Base-by-base conservation (phyloP, 75 land plant genomes). In the Pinus tabuliformis region DNA sequence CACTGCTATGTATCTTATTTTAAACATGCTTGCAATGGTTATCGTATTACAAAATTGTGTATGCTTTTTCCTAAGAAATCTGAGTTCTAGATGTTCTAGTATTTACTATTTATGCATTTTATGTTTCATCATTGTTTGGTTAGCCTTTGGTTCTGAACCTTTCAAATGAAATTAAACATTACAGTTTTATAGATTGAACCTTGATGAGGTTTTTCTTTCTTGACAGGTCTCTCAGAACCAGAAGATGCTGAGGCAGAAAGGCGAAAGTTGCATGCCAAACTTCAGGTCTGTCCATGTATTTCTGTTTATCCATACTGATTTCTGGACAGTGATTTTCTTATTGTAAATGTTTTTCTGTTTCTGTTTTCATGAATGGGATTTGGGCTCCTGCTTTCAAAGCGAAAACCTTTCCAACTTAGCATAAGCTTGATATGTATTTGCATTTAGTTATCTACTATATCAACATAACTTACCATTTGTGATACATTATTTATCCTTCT, bases 231-330 rank as follows among this genome's bases (percentile, higher is more conserved):
- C 24, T 68, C 72, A 42, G 72, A 68, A 68, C 36, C 49, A 18
- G 72, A 68, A 42, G 72, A 68, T 42, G 72, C 72, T 68, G 72
- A 68, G 72, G 72, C 72, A 20, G 72, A 68, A 68, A 37, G 72
- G 72, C 72, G 52, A 42, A 68, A 39, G 72, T 37, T 68, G 42
- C 24, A 68, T 18, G 49, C 72, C 49, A 68, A 68, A 20, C 52
- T 68, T n/a, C 52, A 68, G 72, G 72, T 68, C 36, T 42, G 54
- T 9, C 54, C 54, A 49, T 49, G 52, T 26, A 33, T 64, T 64
- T 36, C 17, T 49, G 54, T 64, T 64, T 36, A 30, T 39, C 49
- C n/a, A 39, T 68, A 39, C n/a, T 68, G 11, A 62, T 3, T 42
- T 11, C 21, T 65, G 70, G n/a, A 14, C 42, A 45, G 52, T 18